phyloP scores from a whole-genome alignment of 2,329 filamentous ascomycete species.

The Fusarium cyanostomum region DNA sequence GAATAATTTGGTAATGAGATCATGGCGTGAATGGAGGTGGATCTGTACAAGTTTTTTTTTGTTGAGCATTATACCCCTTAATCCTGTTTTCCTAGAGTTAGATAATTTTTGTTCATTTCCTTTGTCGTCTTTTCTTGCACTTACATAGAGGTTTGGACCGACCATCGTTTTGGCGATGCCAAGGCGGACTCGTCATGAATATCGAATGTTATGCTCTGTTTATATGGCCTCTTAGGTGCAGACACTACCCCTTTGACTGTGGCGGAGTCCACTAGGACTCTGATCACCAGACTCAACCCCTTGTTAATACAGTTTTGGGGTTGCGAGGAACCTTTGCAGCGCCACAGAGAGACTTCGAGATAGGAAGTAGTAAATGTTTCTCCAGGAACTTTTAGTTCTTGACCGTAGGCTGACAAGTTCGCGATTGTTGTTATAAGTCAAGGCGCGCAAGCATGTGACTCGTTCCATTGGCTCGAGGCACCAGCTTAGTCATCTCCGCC shows the following conservation, averaged over 20 bases:
- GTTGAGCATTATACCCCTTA: constrained; percentile 29
- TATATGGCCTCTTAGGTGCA: constrained; percentile 2
- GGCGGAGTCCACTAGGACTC: constrained; percentile 26
- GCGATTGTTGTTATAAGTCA: background rate
- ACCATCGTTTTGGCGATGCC: background rate
- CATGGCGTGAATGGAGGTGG: constrained; percentile 18
- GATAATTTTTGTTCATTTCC: background rate
- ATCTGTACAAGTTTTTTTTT: constrained; percentile 24
- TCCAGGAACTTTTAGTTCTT: background rate
- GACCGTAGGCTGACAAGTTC: background rate
- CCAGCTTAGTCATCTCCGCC: constrained; percentile 27
- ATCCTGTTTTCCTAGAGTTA: constrained; percentile 17
- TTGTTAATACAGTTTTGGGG: constrained; percentile 4
- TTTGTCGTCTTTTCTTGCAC: constrained; percentile 7
- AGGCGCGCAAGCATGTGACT: constrained; percentile 15
- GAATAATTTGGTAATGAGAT: constrained; percentile 33
- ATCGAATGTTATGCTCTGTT: constrained; percentile 26
- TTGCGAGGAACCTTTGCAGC: background rate
- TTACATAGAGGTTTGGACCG: constrained; percentile 24
- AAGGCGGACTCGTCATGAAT: constrained; percentile 20
- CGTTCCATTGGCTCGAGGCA: background rate
- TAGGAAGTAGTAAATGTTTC: background rate
- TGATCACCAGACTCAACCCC: background rate
- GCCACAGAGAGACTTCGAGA: background rate
- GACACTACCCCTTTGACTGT: constrained; percentile 29